Evolutionary conservation across 1,284 basidiomycete genomes (phyloP).

Genomic region (Ganoderma meredithae): DNA sequence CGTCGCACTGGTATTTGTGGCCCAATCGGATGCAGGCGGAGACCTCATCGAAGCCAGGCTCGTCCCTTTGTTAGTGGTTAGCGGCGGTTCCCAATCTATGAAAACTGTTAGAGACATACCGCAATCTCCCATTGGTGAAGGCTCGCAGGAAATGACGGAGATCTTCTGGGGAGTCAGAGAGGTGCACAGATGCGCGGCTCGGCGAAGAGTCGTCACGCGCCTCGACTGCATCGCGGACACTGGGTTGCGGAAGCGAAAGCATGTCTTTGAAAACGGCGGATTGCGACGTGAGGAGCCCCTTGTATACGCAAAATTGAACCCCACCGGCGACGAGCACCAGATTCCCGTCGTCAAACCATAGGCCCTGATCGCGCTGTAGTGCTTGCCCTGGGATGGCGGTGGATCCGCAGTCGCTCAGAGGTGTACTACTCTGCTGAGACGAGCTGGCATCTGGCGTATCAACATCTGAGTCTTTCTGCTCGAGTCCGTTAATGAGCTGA

Average conservation of each 20-base stretch:
- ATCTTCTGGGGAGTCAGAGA: slow-evolving; percentile 24
- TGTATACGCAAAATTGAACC: slow-evolving; percentile 34
- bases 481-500: neutral
- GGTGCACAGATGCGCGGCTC: slow-evolving; percentile 13
- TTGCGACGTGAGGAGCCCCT: slow-evolving; percentile 30
- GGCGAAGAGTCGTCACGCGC: neutral
- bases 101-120: neutral
- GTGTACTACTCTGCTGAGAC: neutral
- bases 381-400: neutral
- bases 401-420: neutral
- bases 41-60: slow-evolving; percentile 20
- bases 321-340: slow-evolving; percentile 30
- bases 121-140: slow-evolving; percentile 4
- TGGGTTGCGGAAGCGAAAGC: slow-evolving; percentile 31
- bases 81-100: neutral
- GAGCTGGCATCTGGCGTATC: neutral
- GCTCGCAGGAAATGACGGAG: slow-evolving; percentile 21
- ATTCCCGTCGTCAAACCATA: slow-evolving; percentile 38
- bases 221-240: too few relatives aligned
- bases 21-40: slow-evolving; percentile 28
- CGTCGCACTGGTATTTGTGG: slow-evolving; percentile 28
- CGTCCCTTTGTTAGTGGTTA: slow-evolving; percentile 8
- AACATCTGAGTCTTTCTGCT: neutral
- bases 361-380: slow-evolving; percentile 16
- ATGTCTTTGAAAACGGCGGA: slow-evolving; percentile 36